phyloP scores from a whole-genome alignment of 768 basidiomycete species.

The Tulasnella sp. region DNA sequence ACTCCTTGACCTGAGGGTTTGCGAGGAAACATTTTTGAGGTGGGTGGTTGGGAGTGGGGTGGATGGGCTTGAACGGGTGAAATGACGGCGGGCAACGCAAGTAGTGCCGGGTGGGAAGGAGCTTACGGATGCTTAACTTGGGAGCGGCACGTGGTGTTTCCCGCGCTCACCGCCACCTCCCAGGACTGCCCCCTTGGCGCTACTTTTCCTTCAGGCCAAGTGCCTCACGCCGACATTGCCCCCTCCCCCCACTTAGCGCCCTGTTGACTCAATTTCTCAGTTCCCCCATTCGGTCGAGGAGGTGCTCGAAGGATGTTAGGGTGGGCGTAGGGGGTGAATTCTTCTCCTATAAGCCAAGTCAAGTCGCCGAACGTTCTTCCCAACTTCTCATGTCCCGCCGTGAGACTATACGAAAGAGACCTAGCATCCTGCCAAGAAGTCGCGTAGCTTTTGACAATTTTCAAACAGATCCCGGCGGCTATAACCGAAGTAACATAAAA shows the following conservation, averaged over 20 bases:
- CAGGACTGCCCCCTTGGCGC: not conserved
- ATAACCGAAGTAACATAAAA: not conserved
- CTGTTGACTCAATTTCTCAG: not conserved
- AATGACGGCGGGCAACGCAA: not conserved
- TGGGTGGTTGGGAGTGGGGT: not conserved
- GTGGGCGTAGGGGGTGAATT: no score
- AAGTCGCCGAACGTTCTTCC: not conserved
- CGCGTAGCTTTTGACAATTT: not conserved
- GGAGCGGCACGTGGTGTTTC: not conserved
- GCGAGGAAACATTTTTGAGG: constrained; percentile 18
- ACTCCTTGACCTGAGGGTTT: not conserved
- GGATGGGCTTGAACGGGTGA: no score
- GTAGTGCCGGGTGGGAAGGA: constrained; percentile 11
- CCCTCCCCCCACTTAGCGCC: not conserved
- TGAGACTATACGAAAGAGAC: not conserved
- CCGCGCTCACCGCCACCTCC: not conserved
- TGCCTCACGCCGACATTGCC: not conserved
- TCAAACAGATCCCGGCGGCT: not conserved
- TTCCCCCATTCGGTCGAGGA: not conserved
- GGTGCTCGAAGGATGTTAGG: no score
- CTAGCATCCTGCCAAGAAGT: not conserved
- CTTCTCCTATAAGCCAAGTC: not conserved
- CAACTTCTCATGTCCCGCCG: not conserved
- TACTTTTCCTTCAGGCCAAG: not conserved
- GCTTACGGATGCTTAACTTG: not conserved